Conservation (phyloP, 2,329 filamentous ascomycete species). For the Curvularia sp. region DNA sequence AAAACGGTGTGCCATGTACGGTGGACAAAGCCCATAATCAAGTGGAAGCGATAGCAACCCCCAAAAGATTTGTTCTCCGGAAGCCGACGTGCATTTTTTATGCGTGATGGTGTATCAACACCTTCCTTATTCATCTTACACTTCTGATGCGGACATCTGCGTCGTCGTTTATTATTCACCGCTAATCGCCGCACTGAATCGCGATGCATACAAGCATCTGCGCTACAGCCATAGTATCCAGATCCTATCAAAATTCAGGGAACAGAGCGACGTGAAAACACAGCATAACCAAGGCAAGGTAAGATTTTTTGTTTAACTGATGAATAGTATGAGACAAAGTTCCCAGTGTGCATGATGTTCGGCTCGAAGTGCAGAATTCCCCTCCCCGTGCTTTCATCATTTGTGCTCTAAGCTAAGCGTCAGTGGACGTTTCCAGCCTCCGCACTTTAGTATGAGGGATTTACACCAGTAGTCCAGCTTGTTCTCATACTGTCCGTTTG, state of each 20-base stretch:
- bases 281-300: not conserved
- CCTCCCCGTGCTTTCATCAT: not conserved
- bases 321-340: not conserved
- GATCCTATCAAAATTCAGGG: too few relatives aligned
- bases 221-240: not conserved
- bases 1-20: constrained; percentile 3
- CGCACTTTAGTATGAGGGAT: not conserved
- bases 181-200: not conserved
- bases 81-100: not conserved
- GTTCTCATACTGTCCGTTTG: not conserved
- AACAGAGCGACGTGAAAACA: too few relatives aligned
- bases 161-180: not conserved
- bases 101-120: not conserved
- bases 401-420: not conserved
- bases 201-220: not conserved
- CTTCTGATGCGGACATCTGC: not conserved
- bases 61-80: constrained; percentile 12
- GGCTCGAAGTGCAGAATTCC: not conserved
- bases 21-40: constrained; percentile 7
- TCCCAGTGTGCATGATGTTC: not conserved
- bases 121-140: not conserved
- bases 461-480: not conserved
- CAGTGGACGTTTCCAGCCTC: not conserved
- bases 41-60: constrained; percentile 18
- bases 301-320: not conserved